Evolutionary conservation across 371 early-diverging fungal species (phyloP), one percentile per base, ranked within the genome.

Genomic region (Lichtheimia ornata): DNA sequence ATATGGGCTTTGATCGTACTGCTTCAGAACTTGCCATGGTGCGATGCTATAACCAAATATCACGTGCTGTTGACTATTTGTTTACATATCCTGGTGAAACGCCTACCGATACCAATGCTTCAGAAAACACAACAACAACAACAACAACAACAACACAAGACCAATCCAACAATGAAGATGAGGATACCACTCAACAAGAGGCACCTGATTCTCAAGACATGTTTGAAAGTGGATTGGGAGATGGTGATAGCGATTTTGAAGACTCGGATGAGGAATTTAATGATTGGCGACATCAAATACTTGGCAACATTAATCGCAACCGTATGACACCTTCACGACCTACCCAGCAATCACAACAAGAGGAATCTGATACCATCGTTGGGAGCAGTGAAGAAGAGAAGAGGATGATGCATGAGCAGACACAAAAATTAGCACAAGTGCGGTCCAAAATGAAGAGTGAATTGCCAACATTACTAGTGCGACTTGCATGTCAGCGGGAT

Each of bases 1-100:
- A 93, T 30, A 95, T 97, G 95, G 98, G 98, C 0, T 98, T 96
- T 71, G 79, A 89, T 5, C 81, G 91, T n/a, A 73, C 77, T 4
- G 90, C 91, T 2, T 93, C 96, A 0, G 93, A 91, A 64, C 79
- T 77, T 30, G 97, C 97, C 2, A 74, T 96, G 51, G 71, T 84
- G 13, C 87, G 95, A 1, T 88, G 86, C 58, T 79, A 79, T 20
- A 96, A 97, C 63, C 90, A 91, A 61, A 79, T 96, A 0, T 83
- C 84, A 14, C 83, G 95, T 18, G 98, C 98, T 0, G 90, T 95
- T 0, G 96, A 97, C 47, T 95, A 93, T 56, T 70, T 97, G 27
- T 73, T 97, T 25, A 87, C 84, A 17, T 90, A 96, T 62, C 94
- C 94, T 9, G 82, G 85, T 42, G 70, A 66, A 5, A 56, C 72